Evolutionary conservation across 2,329 filamentous ascomycete species (phyloP).

Genomic region (Colletotrichum destructivum): DNA sequence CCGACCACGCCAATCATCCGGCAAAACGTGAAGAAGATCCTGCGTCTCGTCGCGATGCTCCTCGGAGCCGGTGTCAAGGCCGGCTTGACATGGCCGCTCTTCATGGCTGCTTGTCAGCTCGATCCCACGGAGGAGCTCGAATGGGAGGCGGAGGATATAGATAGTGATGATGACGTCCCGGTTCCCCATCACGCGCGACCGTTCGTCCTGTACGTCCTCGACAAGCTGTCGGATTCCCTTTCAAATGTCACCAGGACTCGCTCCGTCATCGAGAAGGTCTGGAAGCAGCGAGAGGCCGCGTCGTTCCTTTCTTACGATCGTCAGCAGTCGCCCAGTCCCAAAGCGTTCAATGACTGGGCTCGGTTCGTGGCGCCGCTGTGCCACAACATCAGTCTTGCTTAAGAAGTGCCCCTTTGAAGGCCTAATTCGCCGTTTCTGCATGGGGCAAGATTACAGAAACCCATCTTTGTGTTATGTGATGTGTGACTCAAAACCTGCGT

Average conservation of each 20-base stretch:
- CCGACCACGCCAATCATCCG: constrained; percentile 51
- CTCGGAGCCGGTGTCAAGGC: constrained; percentile 51
- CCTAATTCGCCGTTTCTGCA: no score
- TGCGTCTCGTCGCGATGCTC: constrained; percentile 52
- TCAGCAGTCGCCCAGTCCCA: constrained; percentile 37
- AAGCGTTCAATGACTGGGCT: constrained; percentile 57
- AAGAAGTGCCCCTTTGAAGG: constrained; percentile 17
- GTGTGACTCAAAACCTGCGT: neutral
- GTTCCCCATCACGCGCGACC: constrained; percentile 51
- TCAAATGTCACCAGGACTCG: constrained; percentile 58
- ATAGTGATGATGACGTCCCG: neutral
- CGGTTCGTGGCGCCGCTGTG: constrained; percentile 58
- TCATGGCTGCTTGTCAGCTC: constrained; percentile 59
- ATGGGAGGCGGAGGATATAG: constrained; percentile 43
- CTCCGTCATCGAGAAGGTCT: constrained; percentile 61
- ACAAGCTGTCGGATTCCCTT: constrained; percentile 55
- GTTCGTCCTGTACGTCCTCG: constrained; percentile 55
- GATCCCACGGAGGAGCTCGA: constrained; percentile 55
- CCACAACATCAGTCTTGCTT: constrained; percentile 58
- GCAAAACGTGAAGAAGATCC: constrained; percentile 50
- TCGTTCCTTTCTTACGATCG: constrained; percentile 25
- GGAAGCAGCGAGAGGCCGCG: constrained; percentile 55
- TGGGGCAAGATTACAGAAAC: neutral
- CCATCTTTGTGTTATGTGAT: neutral
- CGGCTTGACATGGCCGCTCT: constrained; percentile 58